Conservation (phyloP, 2,329 filamentous ascomycete species). For the Colletotrichum sp. region DNA sequence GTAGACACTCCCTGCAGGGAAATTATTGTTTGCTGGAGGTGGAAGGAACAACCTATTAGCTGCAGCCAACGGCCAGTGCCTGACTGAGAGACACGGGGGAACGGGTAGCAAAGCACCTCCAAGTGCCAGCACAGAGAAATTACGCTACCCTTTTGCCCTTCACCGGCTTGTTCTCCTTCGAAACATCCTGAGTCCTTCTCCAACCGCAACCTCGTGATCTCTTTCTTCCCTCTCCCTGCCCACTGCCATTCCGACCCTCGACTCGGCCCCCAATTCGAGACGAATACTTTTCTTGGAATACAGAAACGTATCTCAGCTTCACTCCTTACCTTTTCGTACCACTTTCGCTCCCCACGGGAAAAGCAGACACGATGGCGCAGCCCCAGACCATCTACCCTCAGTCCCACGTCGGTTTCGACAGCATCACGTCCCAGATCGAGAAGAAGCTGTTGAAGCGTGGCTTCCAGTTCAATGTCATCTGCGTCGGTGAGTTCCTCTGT, state of each 20-base stretch:
- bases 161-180: slow-evolving; percentile 22
- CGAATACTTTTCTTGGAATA: slow-evolving; percentile 40
- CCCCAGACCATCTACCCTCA: slow-evolving; percentile 81
- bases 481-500: slow-evolving; percentile 78
- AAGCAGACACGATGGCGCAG: slow-evolving; percentile 52
- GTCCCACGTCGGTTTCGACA: slow-evolving; percentile 99
- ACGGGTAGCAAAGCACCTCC: slow-evolving; percentile 15
- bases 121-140: slow-evolving; percentile 39
- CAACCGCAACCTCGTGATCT: slow-evolving; percentile 18
- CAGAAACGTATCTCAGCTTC: slow-evolving; percentile 26
- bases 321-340: slow-evolving; percentile 33
- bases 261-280: slow-evolving; percentile 26
- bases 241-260: slow-evolving; percentile 24
- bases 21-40: slow-evolving; percentile 54
- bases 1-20: slow-evolving; percentile 42
- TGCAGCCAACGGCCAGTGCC: slow-evolving; percentile 19
- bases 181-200: slow-evolving; percentile 14
- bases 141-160: slow-evolving; percentile 29
- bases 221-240: slow-evolving; percentile 6
- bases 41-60: slow-evolving; percentile 32
- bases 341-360: slow-evolving; percentile 32
- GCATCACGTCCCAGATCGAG: slow-evolving; percentile 99
- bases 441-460: slow-evolving; percentile 99
- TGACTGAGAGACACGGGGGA: slow-evolving; percentile 14
- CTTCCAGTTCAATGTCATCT: slow-evolving; percentile 99